Conservation (phyloP, 2,329 filamentous ascomycete genomes). For the Xylariaceae sp. region DNA sequence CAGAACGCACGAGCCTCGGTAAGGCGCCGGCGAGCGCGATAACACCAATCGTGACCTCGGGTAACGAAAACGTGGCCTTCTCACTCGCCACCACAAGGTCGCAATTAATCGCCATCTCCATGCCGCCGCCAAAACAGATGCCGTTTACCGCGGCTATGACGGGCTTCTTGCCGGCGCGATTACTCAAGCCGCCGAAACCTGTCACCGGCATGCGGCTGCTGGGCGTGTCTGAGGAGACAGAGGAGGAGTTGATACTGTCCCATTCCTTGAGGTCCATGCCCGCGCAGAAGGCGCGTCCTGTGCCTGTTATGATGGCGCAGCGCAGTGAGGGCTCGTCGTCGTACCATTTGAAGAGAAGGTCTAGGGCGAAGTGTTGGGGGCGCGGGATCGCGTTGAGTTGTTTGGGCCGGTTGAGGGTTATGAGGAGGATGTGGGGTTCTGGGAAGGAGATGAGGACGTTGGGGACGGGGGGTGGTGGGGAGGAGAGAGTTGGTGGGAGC, state of each 20-base stretch:
- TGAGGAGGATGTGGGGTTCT: constrained; percentile 48
- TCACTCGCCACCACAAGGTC: constrained; percentile 63
- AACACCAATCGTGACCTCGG: constrained; percentile 67
- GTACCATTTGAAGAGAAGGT: constrained; percentile 52
- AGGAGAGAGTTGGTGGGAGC: constrained; percentile 30
- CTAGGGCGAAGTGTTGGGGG: constrained; percentile 45
- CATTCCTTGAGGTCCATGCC: constrained; percentile 65
- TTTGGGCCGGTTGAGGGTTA: constrained; percentile 54
- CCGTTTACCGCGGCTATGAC: constrained; percentile 74
- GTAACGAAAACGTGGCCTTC: constrained; percentile 59
- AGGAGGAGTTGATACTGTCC: constrained; percentile 33
- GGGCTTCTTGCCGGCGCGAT: constrained; percentile 65
- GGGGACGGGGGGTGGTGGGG: constrained; percentile 38
- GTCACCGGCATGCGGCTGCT: constrained; percentile 34
- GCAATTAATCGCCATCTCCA: constrained; percentile 69
- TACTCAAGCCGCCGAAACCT: constrained; percentile 63
- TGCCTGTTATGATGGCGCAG: constrained; percentile 59
- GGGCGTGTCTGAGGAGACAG: not conserved
- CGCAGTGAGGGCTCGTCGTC: constrained; percentile 57
- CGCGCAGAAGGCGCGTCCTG: constrained; percentile 60
- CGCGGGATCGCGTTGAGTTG: constrained; percentile 54
- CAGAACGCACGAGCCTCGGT: constrained; percentile 57
- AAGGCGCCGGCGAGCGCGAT: constrained; percentile 66
- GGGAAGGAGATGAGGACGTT: constrained; percentile 47
- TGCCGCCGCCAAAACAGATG: constrained; percentile 67